Evolutionary conservation across 108 stramenopile genomes (phyloP).

Genomic region (Cyclotella atomus): DNA sequence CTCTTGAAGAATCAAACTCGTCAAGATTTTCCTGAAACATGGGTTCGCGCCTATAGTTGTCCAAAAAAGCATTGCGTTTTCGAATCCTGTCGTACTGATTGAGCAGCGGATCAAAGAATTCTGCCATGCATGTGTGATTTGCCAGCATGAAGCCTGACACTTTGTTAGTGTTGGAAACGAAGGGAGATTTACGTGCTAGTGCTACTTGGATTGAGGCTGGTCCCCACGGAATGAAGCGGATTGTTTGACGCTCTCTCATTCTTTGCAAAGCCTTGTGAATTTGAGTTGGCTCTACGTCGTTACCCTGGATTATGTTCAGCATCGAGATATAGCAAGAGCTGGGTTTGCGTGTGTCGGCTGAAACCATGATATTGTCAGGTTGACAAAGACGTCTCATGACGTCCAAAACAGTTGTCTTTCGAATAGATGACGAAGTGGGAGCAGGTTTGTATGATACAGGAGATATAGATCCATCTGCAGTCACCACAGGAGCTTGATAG

Average conservation of each 20-base stretch:
- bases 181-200: constrained; percentile 94
- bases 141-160: constrained; percentile 97
- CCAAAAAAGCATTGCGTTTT: constrained; percentile 96
- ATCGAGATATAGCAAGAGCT: constrained; percentile 96
- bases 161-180: constrained; percentile 90
- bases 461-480: constrained; percentile 15
- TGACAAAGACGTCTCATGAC: constrained; percentile 99
- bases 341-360: constrained; percentile 89
- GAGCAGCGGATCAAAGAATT: constrained; percentile 91
- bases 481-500: constrained; percentile 30
- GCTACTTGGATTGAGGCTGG: constrained; percentile 99
- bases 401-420: constrained; percentile 99
- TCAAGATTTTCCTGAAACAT: constrained; percentile 96
- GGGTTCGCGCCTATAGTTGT: constrained; percentile 95
- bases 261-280: constrained; percentile 99
- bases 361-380: constrained; percentile 99
- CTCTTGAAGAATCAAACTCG: constrained; percentile 96
- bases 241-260: constrained; percentile 93
- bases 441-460: constrained; percentile 18
- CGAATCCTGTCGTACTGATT: constrained; percentile 93
- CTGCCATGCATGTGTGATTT: constrained; percentile 97
- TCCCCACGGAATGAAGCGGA: constrained; percentile 98
- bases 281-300: constrained; percentile 96
- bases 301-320: constrained; percentile 98
- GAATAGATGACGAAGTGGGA: constrained; percentile 56